These are phyloP conservation scores for Vitis cinerea DNA, from an alignment of 164 flowering plant genomes.

Conservation along the genomic window DNA sequence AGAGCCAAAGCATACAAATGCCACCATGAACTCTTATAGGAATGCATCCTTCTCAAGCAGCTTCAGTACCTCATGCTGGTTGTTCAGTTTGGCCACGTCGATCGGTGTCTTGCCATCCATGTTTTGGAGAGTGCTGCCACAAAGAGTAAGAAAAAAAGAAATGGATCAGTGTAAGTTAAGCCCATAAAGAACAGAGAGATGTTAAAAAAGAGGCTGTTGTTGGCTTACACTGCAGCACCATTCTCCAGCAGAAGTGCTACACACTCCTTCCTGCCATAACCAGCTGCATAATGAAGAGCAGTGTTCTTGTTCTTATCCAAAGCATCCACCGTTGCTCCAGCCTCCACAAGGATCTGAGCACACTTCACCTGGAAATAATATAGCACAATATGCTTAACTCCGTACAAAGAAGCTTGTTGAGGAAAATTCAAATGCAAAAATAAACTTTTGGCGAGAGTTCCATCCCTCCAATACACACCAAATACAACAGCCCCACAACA, in stretches of 20 bases:
- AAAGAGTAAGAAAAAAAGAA: not conserved
- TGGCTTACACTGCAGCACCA: conserved; percentile 94
- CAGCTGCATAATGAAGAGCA: conserved; percentile 97
- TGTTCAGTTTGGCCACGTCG: conserved; percentile 94
- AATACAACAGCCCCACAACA: too few species aligned
- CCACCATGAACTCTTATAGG: conserved; percentile 31
- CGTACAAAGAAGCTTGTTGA: not conserved
- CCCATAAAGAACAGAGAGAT: not conserved
- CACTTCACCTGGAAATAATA: conserved; percentile 60
- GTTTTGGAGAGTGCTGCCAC: conserved; percentile 86
- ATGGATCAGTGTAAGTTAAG: not conserved
- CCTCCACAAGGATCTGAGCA: conserved; percentile 81
- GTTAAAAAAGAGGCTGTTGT: not conserved
- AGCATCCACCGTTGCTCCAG: conserved; percentile 86
- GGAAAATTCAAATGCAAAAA: not conserved
- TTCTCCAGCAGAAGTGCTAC: conserved; percentile 85
- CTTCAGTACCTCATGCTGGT: conserved; percentile 81
- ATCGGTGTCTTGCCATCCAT: conserved; percentile 94
- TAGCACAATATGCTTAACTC: conserved; percentile 2
- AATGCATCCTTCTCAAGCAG: conserved; percentile 93
- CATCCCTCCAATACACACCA: too few species aligned
- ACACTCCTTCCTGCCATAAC: conserved; percentile 96
- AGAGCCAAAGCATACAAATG: not conserved
- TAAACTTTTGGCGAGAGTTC: too few species aligned
- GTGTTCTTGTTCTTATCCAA: conserved; percentile 92